Percentiles rank a stretch among this genome's conserved stretches.
Evolutionary conservation across 225 moss, liverwort and hornwort genomes (phyloP).

Genomic region (Climacium dendroides): DNA sequence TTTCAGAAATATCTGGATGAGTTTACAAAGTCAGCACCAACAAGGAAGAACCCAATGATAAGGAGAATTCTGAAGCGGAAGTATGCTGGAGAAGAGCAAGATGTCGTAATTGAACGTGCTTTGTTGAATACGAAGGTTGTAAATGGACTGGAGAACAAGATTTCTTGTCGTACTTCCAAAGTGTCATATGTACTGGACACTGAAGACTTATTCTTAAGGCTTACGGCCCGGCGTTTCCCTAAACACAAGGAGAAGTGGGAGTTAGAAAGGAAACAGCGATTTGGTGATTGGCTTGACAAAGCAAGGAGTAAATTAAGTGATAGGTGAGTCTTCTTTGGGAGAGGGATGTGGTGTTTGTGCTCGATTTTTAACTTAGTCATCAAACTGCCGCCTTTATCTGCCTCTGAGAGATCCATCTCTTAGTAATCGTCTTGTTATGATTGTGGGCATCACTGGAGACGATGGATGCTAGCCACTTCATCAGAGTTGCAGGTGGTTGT

Average conservation of each 20-base stretch:
- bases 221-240: background rate
- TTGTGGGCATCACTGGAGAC: background rate
- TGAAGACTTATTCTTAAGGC: conserved; percentile 51
- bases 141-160: conserved; percentile 85
- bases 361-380: background rate
- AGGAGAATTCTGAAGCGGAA: conserved; percentile 14
- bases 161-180: conserved; percentile 71
- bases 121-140: conserved; percentile 20
- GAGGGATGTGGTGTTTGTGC: background rate
- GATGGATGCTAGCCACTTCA: background rate
- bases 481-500: background rate
- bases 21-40: conserved; percentile 36
- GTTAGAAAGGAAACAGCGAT: background rate
- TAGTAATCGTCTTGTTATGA: background rate
- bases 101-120: conserved; percentile 13
- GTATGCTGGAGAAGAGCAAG: conserved; percentile 6
- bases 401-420: background rate
- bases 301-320: background rate
- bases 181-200: conserved; percentile 86
- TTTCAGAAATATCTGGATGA: conserved; percentile 73
- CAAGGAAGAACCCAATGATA: conserved; percentile 7
- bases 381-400: background rate
- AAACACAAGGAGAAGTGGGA: background rate
- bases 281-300: conserved; percentile 1
- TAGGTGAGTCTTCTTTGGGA: conserved; percentile 2